Conservation (phyloP, 805 yeast genomes). For the Wickerhamia fluorescens region DNA sequence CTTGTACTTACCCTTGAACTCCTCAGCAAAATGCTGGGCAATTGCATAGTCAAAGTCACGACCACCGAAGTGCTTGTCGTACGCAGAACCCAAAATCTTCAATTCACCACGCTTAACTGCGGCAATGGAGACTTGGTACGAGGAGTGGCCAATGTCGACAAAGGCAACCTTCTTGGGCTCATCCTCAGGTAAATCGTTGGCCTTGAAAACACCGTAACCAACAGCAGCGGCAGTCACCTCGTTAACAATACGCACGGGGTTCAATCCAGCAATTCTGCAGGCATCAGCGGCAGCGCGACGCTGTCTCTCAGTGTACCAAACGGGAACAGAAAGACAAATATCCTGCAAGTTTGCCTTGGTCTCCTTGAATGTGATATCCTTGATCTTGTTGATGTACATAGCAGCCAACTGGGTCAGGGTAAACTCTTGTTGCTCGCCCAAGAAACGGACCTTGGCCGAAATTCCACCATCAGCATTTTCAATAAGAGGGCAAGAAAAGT, state of each 20-base stretch:
- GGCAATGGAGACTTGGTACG: constrained; percentile 83
- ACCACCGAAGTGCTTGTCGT: constrained; percentile 97
- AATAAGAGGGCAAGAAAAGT: constrained; percentile 63
- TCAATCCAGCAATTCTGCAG: constrained; percentile 89
- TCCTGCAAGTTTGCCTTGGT: constrained; percentile 77
- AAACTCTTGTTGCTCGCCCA: constrained; percentile 72
- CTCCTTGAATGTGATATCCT: constrained; percentile 71
- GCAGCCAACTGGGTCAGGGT: constrained; percentile 88
- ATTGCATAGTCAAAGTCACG: constrained; percentile 92
- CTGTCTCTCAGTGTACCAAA: constrained; percentile 94
- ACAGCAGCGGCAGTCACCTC: constrained; percentile 99
- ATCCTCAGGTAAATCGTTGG: constrained; percentile 88
- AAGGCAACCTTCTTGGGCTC: constrained; percentile 86
- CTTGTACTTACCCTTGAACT: constrained; percentile 86
- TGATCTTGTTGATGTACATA: constrained; percentile 89
- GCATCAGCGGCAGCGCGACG: constrained; percentile 96
- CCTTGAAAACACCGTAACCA: constrained; percentile 97
- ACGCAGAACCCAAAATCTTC: constrained; percentile 86
- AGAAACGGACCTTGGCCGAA: constrained; percentile 80
- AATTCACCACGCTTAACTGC: constrained; percentile 95
- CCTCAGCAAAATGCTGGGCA: constrained; percentile 90
- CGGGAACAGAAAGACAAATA: constrained; percentile 92
- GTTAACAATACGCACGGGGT: constrained; percentile 97
- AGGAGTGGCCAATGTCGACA: constrained; percentile 95
- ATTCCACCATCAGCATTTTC: constrained; percentile 67